Conservation (phyloP, 1,284 basidiomycete species). For the Apiotrichum akiyoshidainum region DNA sequence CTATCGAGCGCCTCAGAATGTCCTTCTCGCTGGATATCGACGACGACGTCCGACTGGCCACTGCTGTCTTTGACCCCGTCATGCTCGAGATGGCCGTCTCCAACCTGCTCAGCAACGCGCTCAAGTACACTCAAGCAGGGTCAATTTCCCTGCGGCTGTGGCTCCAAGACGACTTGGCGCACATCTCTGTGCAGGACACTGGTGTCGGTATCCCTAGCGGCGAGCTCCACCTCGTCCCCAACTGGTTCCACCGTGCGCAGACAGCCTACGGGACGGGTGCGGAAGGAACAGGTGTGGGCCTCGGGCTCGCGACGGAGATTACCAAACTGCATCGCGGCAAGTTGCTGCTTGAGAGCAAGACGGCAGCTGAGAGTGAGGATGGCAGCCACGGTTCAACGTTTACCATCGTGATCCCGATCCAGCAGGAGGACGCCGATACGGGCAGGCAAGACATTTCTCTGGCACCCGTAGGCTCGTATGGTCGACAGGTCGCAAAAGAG, state of each 20-base stretch:
- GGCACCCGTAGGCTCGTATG: constrained; percentile 19
- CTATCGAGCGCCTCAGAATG: constrained; percentile 27
- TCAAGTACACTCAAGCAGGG: constrained; percentile 30
- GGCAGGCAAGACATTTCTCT: background rate
- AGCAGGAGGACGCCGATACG: background rate
- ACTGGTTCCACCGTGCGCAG: constrained; percentile 12
- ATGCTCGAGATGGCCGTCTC: constrained; percentile 45
- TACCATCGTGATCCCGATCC: constrained; percentile 20
- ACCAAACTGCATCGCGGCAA: constrained; percentile 51
- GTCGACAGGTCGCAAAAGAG: constrained; percentile 12
- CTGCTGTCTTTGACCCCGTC: constrained; percentile 33
- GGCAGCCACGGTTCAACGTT: constrained; percentile 17
- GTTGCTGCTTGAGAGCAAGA: constrained; percentile 33
- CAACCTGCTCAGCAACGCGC: constrained; percentile 39
- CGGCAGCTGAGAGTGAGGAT: background rate
- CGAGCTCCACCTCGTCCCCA: constrained; percentile 14
- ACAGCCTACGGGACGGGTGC: background rate
- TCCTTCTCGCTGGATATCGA: constrained; percentile 24
- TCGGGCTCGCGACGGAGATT: constrained; percentile 43
- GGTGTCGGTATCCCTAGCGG: constrained; percentile 42
- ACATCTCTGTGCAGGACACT: constrained; percentile 39
- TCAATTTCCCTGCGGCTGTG: constrained; percentile 21
- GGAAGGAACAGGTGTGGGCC: constrained; percentile 18
- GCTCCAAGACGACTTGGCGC: constrained; percentile 22
- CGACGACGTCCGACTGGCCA: constrained; percentile 14